Evolutionary conservation across 495 filamentous ascomycete genomes (phyloP).

Genomic region (Daldinia childiae): DNA sequence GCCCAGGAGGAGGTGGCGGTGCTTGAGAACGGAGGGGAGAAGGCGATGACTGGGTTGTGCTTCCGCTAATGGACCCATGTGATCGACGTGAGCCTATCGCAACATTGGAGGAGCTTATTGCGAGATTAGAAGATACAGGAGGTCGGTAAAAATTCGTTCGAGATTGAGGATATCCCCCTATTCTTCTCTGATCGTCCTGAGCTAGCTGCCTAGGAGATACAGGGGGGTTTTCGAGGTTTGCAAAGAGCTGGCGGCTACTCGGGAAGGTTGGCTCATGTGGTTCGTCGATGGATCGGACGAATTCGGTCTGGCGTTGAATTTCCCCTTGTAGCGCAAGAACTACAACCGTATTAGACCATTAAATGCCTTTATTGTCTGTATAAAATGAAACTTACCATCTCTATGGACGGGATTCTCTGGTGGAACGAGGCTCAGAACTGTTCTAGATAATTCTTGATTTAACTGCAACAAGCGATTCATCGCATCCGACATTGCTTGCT

Average conservation of each 20-base stretch:
- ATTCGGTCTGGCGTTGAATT: conserved; percentile 83
- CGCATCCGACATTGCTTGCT: conserved; percentile 82
- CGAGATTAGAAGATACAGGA: conserved; percentile 80
- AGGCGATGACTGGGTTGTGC: conserved; percentile 73
- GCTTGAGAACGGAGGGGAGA: conserved; percentile 76
- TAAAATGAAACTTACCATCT: conserved; percentile 62
- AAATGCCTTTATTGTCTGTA: conserved; percentile 13
- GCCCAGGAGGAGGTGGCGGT: conserved; percentile 70
- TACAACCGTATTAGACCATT: conserved; percentile 53
- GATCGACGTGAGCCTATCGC: conserved; percentile 77
- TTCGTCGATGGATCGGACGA: conserved; percentile 72
- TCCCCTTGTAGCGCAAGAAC: conserved; percentile 84
- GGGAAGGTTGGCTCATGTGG: conserved; percentile 78
- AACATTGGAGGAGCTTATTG: conserved; percentile 72
- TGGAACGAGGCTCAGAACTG: conserved; percentile 74
- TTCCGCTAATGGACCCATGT: conserved; percentile 78
- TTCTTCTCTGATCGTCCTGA: conserved; percentile 82
- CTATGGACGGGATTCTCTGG: conserved; percentile 68
- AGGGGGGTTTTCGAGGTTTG: conserved; percentile 79
- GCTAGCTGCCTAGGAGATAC: conserved; percentile 92
- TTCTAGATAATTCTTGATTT: conserved; percentile 80
- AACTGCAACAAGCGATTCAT: conserved; percentile 71
- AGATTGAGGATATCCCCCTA: conserved; percentile 56
- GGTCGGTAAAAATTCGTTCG: conserved; percentile 70
- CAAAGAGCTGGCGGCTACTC: conserved; percentile 79